These are phyloP conservation scores for Apiotrichum montevideense DNA, from an alignment of 1,284 basidiomycete genomes.

Conservation along the genomic window DNA sequence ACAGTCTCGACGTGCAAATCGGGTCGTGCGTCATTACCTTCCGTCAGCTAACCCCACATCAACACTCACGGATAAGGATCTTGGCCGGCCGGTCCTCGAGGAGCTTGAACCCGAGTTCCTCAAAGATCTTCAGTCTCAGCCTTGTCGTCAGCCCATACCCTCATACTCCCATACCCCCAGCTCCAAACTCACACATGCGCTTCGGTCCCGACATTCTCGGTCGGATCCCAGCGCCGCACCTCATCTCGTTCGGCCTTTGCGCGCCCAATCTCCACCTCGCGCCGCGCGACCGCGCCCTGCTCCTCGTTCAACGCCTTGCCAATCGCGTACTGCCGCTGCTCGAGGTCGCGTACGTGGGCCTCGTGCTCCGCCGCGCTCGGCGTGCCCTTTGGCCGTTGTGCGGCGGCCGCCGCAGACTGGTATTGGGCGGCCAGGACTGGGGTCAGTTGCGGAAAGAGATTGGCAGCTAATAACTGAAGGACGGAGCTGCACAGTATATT, in stretches of 20 bases:
- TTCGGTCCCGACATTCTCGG: slow-evolving; percentile 21
- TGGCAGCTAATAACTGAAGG: background rate
- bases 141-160: slow-evolving; percentile 9
- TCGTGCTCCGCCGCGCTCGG: slow-evolving; percentile 34
- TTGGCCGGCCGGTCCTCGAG: slow-evolving; percentile 22
- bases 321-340: slow-evolving; percentile 32
- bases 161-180: no score
- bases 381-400: slow-evolving; percentile 32
- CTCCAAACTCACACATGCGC: slow-evolving; percentile 29
- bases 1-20: slow-evolving; percentile 35
- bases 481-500: no score
- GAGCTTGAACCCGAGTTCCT: slow-evolving; percentile 33
- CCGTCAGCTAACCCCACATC: background rate
- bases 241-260: slow-evolving; percentile 31
- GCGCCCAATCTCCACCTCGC: slow-evolving; percentile 36
- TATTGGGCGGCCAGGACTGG: background rate
- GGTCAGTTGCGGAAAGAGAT: background rate
- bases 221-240: slow-evolving; percentile 26
- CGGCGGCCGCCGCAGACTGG: slow-evolving; percentile 26
- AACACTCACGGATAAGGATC: slow-evolving; percentile 36
- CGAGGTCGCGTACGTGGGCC: slow-evolving; percentile 27
- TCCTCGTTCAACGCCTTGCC: slow-evolving; percentile 40
- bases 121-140: slow-evolving; percentile 34
- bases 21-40: slow-evolving; percentile 38
- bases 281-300: slow-evolving; percentile 26